These are phyloP conservation scores for Miamiensis avidus DNA, from an alignment of 169 alveolate genomes.

Conservation along the genomic window DNA sequence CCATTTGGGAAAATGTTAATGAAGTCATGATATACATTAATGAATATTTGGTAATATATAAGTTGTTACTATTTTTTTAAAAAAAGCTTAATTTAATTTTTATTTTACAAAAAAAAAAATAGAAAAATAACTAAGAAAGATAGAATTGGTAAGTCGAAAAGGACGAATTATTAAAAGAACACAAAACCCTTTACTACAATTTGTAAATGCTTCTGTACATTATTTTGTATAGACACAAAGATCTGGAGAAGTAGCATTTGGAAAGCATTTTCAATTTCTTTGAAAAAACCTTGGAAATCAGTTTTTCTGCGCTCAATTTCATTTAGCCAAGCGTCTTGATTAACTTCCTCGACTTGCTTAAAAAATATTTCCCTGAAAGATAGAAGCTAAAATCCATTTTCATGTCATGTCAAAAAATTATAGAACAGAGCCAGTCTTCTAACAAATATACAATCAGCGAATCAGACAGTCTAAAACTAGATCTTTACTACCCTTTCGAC, in stretches of 20 bases:
- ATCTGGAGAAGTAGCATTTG: background rate
- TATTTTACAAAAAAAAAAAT: too few relatives aligned
- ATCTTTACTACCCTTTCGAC: background rate
- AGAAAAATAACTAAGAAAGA: background rate
- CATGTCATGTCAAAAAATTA: background rate
- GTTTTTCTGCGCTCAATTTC: background rate
- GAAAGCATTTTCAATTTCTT: background rate
- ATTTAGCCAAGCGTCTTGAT: background rate
- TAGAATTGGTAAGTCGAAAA: background rate
- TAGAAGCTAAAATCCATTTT: too few relatives aligned
- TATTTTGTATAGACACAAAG: background rate
- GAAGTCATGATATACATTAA: background rate
- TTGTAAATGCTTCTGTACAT: background rate
- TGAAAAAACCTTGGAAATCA: background rate
- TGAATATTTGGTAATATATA: background rate
- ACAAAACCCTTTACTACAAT: too few relatives aligned
- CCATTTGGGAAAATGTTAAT: background rate
- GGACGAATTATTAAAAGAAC: background rate
- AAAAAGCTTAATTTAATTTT: background rate
- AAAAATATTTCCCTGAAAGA: background rate
- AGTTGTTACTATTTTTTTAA: too few relatives aligned
- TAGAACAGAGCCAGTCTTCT: too few relatives aligned
- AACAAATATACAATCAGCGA: background rate
- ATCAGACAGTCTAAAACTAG: background rate
- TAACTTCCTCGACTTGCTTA: background rate